Evolutionary conservation across 768 basidiomycete genomes (phyloP), one percentile per base, ranked within the genome.

Genomic region (Serendipita sp.): DNA sequence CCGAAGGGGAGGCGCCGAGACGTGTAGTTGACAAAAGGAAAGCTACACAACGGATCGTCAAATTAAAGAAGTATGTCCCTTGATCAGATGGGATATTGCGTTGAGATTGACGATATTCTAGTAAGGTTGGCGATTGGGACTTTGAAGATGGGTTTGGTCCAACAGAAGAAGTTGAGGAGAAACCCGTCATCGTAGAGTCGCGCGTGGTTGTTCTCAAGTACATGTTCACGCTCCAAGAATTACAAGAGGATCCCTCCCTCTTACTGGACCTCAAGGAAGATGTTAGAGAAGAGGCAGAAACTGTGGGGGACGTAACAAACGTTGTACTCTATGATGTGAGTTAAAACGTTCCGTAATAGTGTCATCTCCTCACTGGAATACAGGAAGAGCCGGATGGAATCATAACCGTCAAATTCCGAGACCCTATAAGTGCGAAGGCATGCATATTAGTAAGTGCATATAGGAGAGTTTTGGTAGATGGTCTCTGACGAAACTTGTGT

Each of bases 391-490:
- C 83, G 38, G 91, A 95, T 44, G 95, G 96, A 2, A 75, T 98
- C 67, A 97, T 98, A 84, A 94, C 93, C 0, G 85, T 98, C 67
- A 96, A 97, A 70, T 99, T 97, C 78, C 85, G 85, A 65, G 94
- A 97, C 70, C 81, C 89, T 13, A 69, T 95, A n/a, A 84, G 91
- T 65, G 96, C 96, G 3, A 86, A 94, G 73, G 95, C 92, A 3
- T 99, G 95, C 70, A 77, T 99, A 18, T 66, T 91, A 67, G 92
- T 89, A 68, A 68, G 87, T 78, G 34, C 62, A 44, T 68, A 66
- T 32, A 15, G 18, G 36, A 51, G 28, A 34, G 44, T 44, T 18
- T 30, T 18, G 35, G 15, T 2, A 23, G 8, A n/a, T 60, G 35
- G 30, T 23, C 65, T 38, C 46, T 30, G 30, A 45, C 44, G 13